Evolutionary conservation across 495 filamentous ascomycete species (phyloP), one percentile per base, ranked within the genome.

Genomic region (Aspergillus bridgeri): DNA sequence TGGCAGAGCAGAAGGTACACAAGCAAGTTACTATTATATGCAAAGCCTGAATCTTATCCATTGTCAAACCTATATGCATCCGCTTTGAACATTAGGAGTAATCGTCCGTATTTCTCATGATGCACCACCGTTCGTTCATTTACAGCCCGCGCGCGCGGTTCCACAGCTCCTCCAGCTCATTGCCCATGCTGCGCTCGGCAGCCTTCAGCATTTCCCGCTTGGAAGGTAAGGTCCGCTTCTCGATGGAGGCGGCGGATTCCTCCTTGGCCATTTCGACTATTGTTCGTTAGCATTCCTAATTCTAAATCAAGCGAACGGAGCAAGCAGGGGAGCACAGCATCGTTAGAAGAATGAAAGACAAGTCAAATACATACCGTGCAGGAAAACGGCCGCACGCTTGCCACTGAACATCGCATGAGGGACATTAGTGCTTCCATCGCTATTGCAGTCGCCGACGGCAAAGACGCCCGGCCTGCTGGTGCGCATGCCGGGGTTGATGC

Each of bases 331-430:
- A n/a, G n/a, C n/a, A n/a, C n/a, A n/a, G n/a, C n/a, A n/a, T n/a
- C n/a, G n/a, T n/a, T 5, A 53, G 25, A 21, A 56, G 3, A 6
- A 17, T 13, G 2, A 47, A 48, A 1, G 47, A 21, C 8, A 53
- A 20, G 24, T 17, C 17, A 19, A n/a, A 45, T n/a, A 69, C 78
- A 65, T 60, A 84, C 81, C 79, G 64, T 85, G 82, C 21, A 81
- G 46, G 51, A 67, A 83, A 18, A 84, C 83, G 5, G 77, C 80
- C 7, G 82, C 76, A 44, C 79, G 65, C 74, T 84, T 86, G 2
- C 79, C 82, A 24, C 70, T 79, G 59, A 73, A 86, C 69, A 86
- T 76, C 2, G 83, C 83, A 56, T 86, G 83, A 0, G 82, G 81
- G 18, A 86, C 81, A 54, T 84, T 85, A 11, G 81, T 84, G 42